Evolutionary conservation across 108 stramenopile species (phyloP).

Genomic region (Craspedostauros australis): DNA sequence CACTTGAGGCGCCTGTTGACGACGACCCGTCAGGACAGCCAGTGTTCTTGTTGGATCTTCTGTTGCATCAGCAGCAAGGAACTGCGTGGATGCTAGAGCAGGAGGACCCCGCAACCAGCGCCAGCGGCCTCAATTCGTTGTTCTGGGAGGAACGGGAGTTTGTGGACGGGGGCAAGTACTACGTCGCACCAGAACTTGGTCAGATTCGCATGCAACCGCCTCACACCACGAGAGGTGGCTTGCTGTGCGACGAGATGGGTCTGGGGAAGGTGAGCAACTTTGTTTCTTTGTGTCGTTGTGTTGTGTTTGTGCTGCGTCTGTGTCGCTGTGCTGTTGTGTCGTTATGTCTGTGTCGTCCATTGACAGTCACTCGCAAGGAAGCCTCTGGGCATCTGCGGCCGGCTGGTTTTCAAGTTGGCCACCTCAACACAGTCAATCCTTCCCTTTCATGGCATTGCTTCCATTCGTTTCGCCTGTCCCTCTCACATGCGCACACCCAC

Average conservation of each 20-base stretch:
- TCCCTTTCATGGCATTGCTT: too few relatives aligned
- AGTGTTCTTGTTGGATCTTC: constrained; percentile 35
- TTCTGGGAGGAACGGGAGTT: constrained; percentile 68
- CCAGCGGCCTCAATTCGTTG: constrained; percentile 53
- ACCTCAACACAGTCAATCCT: too few relatives aligned
- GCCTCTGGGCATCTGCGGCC: too few relatives aligned
- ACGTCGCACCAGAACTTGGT: constrained; percentile 66
- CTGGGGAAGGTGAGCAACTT: neutral
- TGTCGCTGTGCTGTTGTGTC: too few relatives aligned
- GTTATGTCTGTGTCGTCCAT: too few relatives aligned
- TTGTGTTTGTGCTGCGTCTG: neutral
- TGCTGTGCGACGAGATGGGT: constrained; percentile 30
- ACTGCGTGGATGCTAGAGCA: constrained; percentile 75
- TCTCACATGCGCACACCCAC: too few relatives aligned
- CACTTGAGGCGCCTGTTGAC: constrained; percentile 15
- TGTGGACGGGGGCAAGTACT: constrained; percentile 54
- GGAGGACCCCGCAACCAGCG: constrained; percentile 32
- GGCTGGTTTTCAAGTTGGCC: too few relatives aligned
- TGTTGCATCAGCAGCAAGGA: constrained; percentile 64
- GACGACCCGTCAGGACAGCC: constrained; percentile 1
- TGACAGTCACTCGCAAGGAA: too few relatives aligned
- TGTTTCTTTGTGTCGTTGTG: neutral
- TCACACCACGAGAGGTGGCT: constrained; percentile 40
- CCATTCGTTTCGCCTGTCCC: too few relatives aligned
- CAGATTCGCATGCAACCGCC: constrained; percentile 51